Evolutionary conservation across 1,284 basidiomycete genomes (phyloP).

Genomic region (Amylostereum areolatum): DNA sequence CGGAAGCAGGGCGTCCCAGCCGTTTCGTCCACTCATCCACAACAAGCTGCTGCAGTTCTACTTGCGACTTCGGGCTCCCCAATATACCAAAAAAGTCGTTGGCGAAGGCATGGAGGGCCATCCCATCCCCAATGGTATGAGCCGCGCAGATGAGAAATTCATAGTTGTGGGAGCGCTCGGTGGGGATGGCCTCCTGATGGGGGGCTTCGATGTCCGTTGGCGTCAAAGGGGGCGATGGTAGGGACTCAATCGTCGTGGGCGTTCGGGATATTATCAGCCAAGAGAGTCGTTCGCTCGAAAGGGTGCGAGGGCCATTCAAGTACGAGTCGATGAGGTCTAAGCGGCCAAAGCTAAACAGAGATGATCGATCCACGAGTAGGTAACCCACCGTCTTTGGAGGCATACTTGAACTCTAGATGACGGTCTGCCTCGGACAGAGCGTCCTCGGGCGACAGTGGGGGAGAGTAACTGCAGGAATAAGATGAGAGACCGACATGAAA

Average conservation of each 20-base stretch:
- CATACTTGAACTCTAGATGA: slow-evolving; percentile 43
- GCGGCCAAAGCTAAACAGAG: neutral
- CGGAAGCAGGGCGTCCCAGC: slow-evolving; percentile 22
- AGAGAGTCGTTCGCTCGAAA: slow-evolving; percentile 65
- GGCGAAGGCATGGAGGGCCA: slow-evolving; percentile 70
- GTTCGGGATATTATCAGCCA: slow-evolving; percentile 57
- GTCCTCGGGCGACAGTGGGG: slow-evolving; percentile 37
- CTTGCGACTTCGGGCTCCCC: slow-evolving; percentile 32
- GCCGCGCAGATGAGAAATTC: slow-evolving; percentile 63
- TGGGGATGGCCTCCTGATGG: slow-evolving; percentile 1
- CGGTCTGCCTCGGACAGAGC: slow-evolving; percentile 43
- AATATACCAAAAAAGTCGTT: slow-evolving; percentile 69
- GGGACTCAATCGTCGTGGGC: slow-evolving; percentile 12
- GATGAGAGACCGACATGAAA: slow-evolving; percentile 3
- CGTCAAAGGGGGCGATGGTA: slow-evolving; percentile 32
- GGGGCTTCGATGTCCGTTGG: slow-evolving; percentile 16
- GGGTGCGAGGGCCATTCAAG: slow-evolving; percentile 66
- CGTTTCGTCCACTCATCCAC: slow-evolving; percentile 41
- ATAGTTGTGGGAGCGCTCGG: slow-evolving; percentile 25
- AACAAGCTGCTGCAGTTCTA: slow-evolving; percentile 37
- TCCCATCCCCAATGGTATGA: slow-evolving; percentile 74
- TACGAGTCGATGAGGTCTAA: slow-evolving; percentile 61
- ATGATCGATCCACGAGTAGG: neutral
- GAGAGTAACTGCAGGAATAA: slow-evolving; percentile 36
- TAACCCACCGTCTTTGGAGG: slow-evolving; percentile 45